Evolutionary conservation across 1,139 yeast genomes (phyloP), one percentile per base, ranked within the genome.

Genomic region (Kodamaea fungicola): DNA sequence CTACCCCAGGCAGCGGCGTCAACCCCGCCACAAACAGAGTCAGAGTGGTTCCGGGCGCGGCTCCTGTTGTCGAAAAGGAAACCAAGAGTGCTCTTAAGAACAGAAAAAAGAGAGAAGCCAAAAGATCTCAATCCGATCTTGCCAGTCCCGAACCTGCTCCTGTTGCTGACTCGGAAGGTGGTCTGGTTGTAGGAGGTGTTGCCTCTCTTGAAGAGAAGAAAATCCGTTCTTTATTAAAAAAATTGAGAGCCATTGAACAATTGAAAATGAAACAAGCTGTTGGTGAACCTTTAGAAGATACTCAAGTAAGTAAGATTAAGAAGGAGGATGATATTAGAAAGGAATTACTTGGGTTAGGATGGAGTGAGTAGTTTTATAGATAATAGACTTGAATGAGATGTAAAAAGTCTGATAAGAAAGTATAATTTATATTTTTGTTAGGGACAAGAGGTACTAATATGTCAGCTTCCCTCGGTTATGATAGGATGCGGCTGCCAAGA

Each of bases 201-300:
- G 69, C 74, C 35, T 74, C 85, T 8, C 64, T 82, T 52, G 97
- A 90, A 62, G 97, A 92, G 51, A 92, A 90, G 72, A 89, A 89
- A 64, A 83, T 88, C 47, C 78, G 98, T 58, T 82, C 95, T 21
- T 74, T 92, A 56, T 74, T 90, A 61, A 92, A 92, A 69, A 94
- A 94, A 64, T 74, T 92, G 48, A 78, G 97, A 55, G 97, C 98
- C 9, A 92, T 92, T 49, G 96, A 90, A 60, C 81, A 80, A 36
- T 76, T 94, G 54, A 90, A 90, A 62, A 78, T 78, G 73, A 85
- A 90, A 57, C 92, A 86, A 63, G 87, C 86, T 12, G 71, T 69
- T 36, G 95, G 95, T 35, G 97, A 89, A 47, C 72, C 80, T 44
- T 75, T 92, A 47, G 98, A 92, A 64, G 96, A 84, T 54, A 92